phyloP scores from a whole-genome alignment of 306 rosid genomes.

The Quercus rubra region DNA sequence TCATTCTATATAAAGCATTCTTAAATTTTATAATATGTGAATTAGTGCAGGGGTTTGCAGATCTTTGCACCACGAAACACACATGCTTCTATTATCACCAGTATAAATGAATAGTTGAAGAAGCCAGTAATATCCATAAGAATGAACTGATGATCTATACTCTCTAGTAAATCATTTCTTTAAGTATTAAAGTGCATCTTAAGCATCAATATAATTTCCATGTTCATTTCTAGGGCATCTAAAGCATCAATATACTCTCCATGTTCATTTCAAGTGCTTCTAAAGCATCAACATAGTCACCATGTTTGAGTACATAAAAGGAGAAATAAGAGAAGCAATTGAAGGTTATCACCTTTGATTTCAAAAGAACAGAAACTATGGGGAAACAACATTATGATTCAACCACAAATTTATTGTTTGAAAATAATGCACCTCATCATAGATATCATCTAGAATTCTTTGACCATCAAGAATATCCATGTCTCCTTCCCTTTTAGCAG shows the following conservation, averaged over 20 bases:
- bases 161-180: not conserved
- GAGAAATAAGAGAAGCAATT: not conserved
- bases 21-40: not conserved
- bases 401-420: not conserved
- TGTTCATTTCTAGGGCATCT: too few species aligned
- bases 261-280: too few species aligned
- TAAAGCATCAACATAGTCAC: not conserved
- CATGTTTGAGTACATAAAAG: not conserved
- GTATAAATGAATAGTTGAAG: not conserved
- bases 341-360: slow-evolving; percentile 15
- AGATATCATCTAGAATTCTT: slow-evolving; percentile 44
- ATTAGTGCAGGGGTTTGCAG: not conserved
- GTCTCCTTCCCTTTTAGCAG: slow-evolving; percentile 68
- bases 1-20: not conserved
- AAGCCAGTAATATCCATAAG: not conserved
- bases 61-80: not conserved
- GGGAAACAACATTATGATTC: not conserved
- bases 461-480: slow-evolving; percentile 61
- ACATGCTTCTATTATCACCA: not conserved
- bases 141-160: not conserved
- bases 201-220: too few species aligned
- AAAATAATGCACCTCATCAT: slow-evolving; percentile 37
- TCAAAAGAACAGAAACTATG: not conserved
- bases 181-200: not conserved
- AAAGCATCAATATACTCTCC: too few species aligned